Base-by-base conservation (phyloP, 805 yeast species). In the Yueomyces sinensis region DNA sequence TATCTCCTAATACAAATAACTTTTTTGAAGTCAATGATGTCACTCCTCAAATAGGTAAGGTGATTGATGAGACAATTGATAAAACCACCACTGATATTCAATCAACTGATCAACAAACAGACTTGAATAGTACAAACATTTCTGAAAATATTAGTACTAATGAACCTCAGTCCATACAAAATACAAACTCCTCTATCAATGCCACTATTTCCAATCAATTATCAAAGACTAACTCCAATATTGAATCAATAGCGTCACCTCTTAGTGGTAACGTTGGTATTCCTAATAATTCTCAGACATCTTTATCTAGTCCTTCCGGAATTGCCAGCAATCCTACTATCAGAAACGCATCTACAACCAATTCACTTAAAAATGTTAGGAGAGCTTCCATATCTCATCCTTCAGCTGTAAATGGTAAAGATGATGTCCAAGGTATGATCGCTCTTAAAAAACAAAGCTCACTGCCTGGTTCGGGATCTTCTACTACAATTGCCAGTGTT, bases 101-200 rank as follows among this genome's bases (percentile, higher is more conserved):
- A 22, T 14, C 24, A 20, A 7, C 11, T 20, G 11, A n/a, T n/a
- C n/a, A n/a, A n/a, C n/a, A n/a, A n/a, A n/a, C n/a, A n/a, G n/a
- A n/a, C n/a, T n/a, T n/a, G n/a, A n/a, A n/a, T n/a, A n/a, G n/a
- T n/a, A n/a, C 27, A 19, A 31, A 31, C 13, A 32, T 27, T 20
- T 16, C 31, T 27, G 25, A 32, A 11, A 31, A 29, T 18, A 32
- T 29, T 17, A 34, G 33, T 19, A 33, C 17, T 5, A 7, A 7
- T 22, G 24, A 22, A 7, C 24, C 7, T 7, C 9, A 22, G 11
- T 11, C 24, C 24, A 22, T 22, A 22, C 11, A 7, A 7, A 22
- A 22, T 7, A 22, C 24, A 22, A 11, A 22, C 11, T 11, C 24
- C 9, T 7, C 24, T 7, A 22, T 7, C 24, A 22, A 7, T 22